These are phyloP conservation scores for Vicia sativa DNA, from an alignment of 306 rosid genomes.

Conservation along the genomic window DNA sequence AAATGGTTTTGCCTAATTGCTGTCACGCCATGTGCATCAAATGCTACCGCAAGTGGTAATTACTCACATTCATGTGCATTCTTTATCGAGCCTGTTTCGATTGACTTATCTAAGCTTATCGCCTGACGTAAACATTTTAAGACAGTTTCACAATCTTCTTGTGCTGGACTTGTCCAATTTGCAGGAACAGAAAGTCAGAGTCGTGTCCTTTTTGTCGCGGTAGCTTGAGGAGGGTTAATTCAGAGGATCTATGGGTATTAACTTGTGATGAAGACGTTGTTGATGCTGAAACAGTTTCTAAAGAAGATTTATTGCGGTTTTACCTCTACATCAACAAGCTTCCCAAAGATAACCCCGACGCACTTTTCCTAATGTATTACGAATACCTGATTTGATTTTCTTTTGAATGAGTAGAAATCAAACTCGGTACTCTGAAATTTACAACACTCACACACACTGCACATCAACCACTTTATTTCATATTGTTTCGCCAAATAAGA, in stretches of 20 bases:
- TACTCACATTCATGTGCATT: constrained; percentile 8
- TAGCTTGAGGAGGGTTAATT: constrained; percentile 86
- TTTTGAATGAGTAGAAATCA: background rate
- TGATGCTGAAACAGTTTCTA: constrained; percentile 78
- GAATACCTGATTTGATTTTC: constrained; percentile 70
- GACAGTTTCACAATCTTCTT: constrained; percentile 3
- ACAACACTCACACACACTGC: background rate
- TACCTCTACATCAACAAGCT: constrained; percentile 84
- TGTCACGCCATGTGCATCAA: constrained; percentile 96
- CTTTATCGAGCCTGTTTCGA: background rate
- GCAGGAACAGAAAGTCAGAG: constrained; percentile 81
- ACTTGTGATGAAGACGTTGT: constrained; percentile 87
- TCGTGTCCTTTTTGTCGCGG: constrained; percentile 98
- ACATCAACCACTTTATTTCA: background rate
- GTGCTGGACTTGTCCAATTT: constrained; percentile 20
- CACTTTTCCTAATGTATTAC: constrained; percentile 85
- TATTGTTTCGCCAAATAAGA: constrained; percentile 32
- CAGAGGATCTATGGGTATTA: constrained; percentile 95
- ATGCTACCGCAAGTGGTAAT: constrained; percentile 96
- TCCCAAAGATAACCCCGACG: constrained; percentile 89
- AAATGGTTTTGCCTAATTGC: constrained; percentile 92
- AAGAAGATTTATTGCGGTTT: constrained; percentile 80
- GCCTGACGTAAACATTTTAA: background rate
- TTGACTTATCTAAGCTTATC: background rate
- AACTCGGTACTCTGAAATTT: background rate